A percentile compares a stretch with the other conserved stretches of the same genome.
Evolutionary conservation across 495 filamentous ascomycete species (phyloP).

Genomic region (Pyrenula aspistea): DNA sequence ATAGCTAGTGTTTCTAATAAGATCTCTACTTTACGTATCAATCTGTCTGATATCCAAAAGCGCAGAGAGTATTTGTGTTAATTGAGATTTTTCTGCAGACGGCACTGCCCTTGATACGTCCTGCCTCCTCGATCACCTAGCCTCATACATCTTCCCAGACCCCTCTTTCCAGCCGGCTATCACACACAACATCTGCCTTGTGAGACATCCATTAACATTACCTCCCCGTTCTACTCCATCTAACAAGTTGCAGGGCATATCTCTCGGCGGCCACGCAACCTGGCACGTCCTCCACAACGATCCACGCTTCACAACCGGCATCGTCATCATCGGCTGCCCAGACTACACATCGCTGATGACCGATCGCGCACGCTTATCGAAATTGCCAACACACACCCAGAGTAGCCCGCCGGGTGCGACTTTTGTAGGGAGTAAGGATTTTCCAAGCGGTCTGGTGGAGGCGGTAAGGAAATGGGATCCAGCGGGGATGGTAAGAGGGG

Average conservation of each 20-base stretch:
- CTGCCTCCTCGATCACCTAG: constrained; percentile 57
- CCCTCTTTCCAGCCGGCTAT: constrained; percentile 30
- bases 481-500: constrained; percentile 51
- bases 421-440: constrained; percentile 66
- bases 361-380: constrained; percentile 66
- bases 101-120: constrained; percentile 69
- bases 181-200: constrained; percentile 15
- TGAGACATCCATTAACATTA: not conserved
- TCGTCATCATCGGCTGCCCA: constrained; percentile 78
- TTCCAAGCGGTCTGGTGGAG: constrained; percentile 53
- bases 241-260: constrained; percentile 41
- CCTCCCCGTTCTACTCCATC: not conserved
- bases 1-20: too few species aligned
- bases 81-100: constrained; percentile 31
- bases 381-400: constrained; percentile 46
- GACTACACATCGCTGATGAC: constrained; percentile 72
- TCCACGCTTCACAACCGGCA: constrained; percentile 58
- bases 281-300: constrained; percentile 77
- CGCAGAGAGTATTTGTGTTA: too few species aligned
- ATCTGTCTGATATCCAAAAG: too few species aligned
- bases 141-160: constrained; percentile 58
- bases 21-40: too few species aligned
- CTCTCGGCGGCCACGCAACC: constrained; percentile 76
- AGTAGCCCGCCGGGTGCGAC: constrained; percentile 39
- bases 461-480: constrained; percentile 55